Evolutionary conservation across 805 yeast species (phyloP), one percentile per base, ranked within the genome.

Genomic region (Candida andamanensis): DNA sequence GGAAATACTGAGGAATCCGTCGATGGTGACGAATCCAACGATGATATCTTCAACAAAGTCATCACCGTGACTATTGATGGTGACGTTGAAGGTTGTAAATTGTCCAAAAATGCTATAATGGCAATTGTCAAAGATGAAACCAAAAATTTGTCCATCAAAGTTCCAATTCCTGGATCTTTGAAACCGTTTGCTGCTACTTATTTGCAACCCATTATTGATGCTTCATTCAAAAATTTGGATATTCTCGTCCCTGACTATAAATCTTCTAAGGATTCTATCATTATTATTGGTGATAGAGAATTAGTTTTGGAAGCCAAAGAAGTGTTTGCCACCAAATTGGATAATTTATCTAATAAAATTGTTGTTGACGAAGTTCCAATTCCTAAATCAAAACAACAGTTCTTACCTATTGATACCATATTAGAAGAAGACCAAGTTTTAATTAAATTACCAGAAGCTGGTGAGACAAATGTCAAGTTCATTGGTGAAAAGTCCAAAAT

Each of bases 91-190:
- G 87, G 95, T 34, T 83, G 84, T 45, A 72, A 69, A 41, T 69
- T 70, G 30, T 96, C 97, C 18, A 80, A 80, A 50, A 55, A 62
- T 21, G 76, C 69, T 51, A 86, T 90, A 42, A 45, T 75, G 49
- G 76, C 73, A 14, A 82, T 87, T 47, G 94, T 87, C 30, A 71
- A 74, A 49, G 84, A 82, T 49, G 79, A 82, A 47, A 80, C 86
- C 33, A 80, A 78, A 49, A 66, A 60, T 44, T 60, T 79, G 35
- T 58, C 72, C 7, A 53, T 72, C 19, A 74, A 64, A 45, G 39
- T 83, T 18, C 49, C 62, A n/a, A 65, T 82, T 24, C 58, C 54
- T 26, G 63, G 55, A 14, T 39, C 40, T 15, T 37, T 72, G 25
- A 69, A 63, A 42, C 69, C 76, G n/a, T 73, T 74, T 41, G 61